Percentiles rank a stretch among this genome's conserved stretches.
phyloP scores from a whole-genome alignment of 2,329 filamentous ascomycete genomes.

The Exophiala sp. region DNA sequence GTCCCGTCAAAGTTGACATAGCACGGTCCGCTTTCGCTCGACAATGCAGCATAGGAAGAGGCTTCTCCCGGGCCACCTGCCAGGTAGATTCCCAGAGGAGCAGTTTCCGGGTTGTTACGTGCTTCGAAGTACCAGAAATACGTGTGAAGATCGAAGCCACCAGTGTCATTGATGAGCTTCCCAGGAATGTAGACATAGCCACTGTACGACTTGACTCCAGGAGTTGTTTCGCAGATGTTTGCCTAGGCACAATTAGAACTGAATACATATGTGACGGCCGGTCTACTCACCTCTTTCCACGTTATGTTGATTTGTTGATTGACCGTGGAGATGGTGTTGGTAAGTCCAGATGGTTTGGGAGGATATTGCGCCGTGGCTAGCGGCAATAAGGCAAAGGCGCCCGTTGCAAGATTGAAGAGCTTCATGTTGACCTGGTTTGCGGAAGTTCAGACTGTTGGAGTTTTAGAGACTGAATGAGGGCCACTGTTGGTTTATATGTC shows the following conservation, averaged over 20 bases:
- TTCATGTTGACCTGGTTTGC: not conserved
- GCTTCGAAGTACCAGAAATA: constrained; percentile 66
- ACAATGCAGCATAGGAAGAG: constrained; percentile 55
- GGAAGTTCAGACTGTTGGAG: too few species aligned
- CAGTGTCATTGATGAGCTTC: constrained; percentile 36
- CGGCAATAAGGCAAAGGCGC: not conserved
- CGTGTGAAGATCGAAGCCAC: constrained; percentile 57
- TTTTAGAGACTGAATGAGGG: too few species aligned
- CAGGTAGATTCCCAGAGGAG: constrained; percentile 60
- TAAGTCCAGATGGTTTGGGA: constrained; percentile 8
- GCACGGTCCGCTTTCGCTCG: constrained; percentile 53
- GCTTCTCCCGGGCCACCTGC: constrained; percentile 60
- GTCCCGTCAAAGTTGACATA: constrained; percentile 51
- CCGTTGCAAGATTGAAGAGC: not conserved
- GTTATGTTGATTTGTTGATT: constrained; percentile 36
- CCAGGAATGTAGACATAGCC: constrained; percentile 58
- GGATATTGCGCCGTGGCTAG: constrained; percentile 16
- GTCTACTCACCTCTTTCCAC: constrained; percentile 42
- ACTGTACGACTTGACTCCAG: constrained; percentile 54
- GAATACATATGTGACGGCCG: not conserved
- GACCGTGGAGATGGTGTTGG: constrained; percentile 9
- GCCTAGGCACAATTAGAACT: constrained; percentile 31
- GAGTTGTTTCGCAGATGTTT: constrained; percentile 55
- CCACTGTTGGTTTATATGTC: too few species aligned
- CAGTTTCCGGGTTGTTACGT: constrained; percentile 49